Conservation (phyloP, 495 filamentous ascomycete species). For the Hyaloscypha variabilis region DNA sequence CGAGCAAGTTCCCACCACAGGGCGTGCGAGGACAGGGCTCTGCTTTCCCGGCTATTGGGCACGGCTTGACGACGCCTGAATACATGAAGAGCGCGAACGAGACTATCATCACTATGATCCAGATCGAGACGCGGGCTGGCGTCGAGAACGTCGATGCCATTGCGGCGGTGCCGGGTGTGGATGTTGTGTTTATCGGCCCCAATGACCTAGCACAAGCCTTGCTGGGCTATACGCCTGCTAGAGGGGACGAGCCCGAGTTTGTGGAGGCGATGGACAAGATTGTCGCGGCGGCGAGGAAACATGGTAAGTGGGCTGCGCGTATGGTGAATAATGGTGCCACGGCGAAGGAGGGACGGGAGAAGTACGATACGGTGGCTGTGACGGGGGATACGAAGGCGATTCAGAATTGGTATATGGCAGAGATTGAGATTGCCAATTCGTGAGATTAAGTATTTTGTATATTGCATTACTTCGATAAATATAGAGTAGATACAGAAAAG, state of each 20-base stretch:
- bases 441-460: slow-evolving; percentile 20
- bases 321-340: slow-evolving; percentile 34
- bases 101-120: slow-evolving; percentile 38
- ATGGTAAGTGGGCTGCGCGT: slow-evolving; percentile 40
- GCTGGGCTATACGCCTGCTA: slow-evolving; percentile 36
- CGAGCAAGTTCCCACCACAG: slow-evolving; percentile 36
- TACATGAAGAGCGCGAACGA: slow-evolving; percentile 40
- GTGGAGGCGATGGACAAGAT: slow-evolving; percentile 37
- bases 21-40: slow-evolving; percentile 35
- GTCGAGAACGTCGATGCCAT: slow-evolving; percentile 39
- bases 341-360: slow-evolving; percentile 33
- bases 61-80: slow-evolving; percentile 37
- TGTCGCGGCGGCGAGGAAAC: slow-evolving; percentile 34
- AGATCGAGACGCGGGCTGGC: slow-evolving; percentile 37
- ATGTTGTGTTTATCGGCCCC: slow-evolving; percentile 40
- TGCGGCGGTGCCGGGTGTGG: slow-evolving; percentile 35
- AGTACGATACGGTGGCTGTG: slow-evolving; percentile 39
- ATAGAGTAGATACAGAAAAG: too few relatives aligned
- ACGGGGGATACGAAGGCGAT: slow-evolving; percentile 40
- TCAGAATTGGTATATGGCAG: slow-evolving; percentile 41
- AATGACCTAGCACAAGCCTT: slow-evolving; percentile 33
- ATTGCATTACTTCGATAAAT: too few relatives aligned
- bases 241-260: slow-evolving; percentile 36
- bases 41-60: slow-evolving; percentile 35
- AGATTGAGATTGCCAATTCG: slow-evolving; percentile 39